phyloP scores from a whole-genome alignment of 805 yeast species.

The Wickerhamomyces queroliae region DNA sequence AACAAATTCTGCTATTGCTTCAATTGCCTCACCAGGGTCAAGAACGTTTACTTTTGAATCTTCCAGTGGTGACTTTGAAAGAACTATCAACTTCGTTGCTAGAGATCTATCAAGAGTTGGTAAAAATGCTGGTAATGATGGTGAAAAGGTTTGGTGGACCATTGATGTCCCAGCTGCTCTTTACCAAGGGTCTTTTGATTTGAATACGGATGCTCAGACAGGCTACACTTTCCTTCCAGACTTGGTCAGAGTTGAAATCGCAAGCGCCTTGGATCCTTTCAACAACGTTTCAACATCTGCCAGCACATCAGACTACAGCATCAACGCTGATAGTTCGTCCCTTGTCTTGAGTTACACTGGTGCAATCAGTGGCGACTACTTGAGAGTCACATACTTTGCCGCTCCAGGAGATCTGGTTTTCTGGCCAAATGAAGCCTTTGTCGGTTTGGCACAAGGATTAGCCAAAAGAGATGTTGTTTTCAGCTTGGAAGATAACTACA shows the following conservation, averaged over 20 bases:
- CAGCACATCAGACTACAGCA: background rate
- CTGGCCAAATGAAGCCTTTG: background rate
- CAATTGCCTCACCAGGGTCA: background rate
- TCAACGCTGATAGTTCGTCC: background rate
- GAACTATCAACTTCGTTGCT: background rate
- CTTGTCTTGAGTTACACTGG: background rate
- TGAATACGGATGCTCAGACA: background rate
- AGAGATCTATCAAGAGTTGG: background rate
- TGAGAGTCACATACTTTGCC: conserved; percentile 1
- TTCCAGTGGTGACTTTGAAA: background rate
- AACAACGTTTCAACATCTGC: background rate
- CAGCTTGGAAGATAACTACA: background rate
- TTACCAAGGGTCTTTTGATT: background rate
- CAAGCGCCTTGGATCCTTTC: background rate
- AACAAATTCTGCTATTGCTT: background rate
- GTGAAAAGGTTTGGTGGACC: conserved; percentile 1
- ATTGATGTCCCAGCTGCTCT: background rate
- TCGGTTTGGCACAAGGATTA: background rate
- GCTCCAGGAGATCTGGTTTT: background rate
- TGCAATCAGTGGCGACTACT: background rate
- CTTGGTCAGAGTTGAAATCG: background rate
- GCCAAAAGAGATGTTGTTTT: conserved; percentile 1
- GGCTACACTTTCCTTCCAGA: background rate
- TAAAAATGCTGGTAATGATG: conserved; percentile 1
- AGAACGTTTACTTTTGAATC: background rate